Percentiles rank a stretch among this genome's conserved stretches.
Conservation (phyloP, 1,139 yeast genomes). For the Saccharomycopsis phalli region DNA sequence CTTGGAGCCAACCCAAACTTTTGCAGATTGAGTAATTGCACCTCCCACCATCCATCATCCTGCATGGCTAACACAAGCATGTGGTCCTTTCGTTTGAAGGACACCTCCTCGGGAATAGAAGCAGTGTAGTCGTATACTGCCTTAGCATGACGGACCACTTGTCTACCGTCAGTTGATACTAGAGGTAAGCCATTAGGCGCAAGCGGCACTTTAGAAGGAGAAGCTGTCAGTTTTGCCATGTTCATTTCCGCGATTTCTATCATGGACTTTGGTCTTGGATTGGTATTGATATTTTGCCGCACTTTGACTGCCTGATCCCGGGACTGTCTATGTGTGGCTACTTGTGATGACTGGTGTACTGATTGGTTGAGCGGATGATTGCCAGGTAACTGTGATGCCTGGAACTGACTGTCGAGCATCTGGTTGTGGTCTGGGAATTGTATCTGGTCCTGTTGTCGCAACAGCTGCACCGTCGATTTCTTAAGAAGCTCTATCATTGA, state of each 20-base stretch:
- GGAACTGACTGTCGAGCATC: neutral
- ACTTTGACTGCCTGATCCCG: conserved; percentile 7
- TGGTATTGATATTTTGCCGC: conserved; percentile 20
- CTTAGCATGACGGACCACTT: conserved; percentile 49
- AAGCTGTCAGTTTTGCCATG: conserved; percentile 6
- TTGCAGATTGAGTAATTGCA: conserved; percentile 43
- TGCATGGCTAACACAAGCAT: conserved; percentile 64
- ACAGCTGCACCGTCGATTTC: conserved; percentile 7
- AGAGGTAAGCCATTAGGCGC: conserved; percentile 28
- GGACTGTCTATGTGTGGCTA: conserved; percentile 1
- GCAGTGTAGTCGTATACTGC: conserved; percentile 72
- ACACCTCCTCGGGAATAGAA: conserved; percentile 69
- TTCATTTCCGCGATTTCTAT: conserved; percentile 22
- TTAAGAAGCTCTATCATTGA: conserved; percentile 3
- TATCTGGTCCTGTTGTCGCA: conserved; percentile 16
- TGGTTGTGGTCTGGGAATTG: conserved; percentile 9
- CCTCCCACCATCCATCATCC: conserved; percentile 88
- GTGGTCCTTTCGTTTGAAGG: conserved; percentile 68
- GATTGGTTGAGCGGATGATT: neutral
- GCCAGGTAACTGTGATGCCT: neutral
- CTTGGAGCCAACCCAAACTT: conserved; percentile 68
- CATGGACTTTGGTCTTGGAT: conserved; percentile 39
- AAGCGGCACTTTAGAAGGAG: conserved; percentile 17
- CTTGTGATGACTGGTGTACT: neutral
- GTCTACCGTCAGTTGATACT: conserved; percentile 37